Base-by-base conservation (phyloP, 2,329 filamentous ascomycete species). In the Talaromyces sp. region DNA sequence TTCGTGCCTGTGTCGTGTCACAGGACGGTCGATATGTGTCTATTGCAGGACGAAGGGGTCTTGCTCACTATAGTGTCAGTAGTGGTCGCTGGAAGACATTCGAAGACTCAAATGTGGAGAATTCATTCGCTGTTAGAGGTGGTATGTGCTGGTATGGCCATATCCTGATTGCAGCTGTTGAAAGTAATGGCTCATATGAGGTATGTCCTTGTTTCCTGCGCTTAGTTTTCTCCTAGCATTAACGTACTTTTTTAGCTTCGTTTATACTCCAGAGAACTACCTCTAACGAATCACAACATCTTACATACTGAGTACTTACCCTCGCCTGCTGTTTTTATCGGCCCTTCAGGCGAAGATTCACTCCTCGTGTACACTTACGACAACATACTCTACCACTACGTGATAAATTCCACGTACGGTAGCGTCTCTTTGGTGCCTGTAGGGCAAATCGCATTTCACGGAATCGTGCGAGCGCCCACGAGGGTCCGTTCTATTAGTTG, bases 101-200 rank as follows among this genome's bases (percentile, higher is more conserved):
- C 75, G 85, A 90, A 58, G 92, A 93, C 71, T 85, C 89, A 29
- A 87, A 85, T 34, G 86, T 89, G 73, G 95, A 98, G 77, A 93
- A 93, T 71, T 92, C 93, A 68, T 99, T 99, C 74, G 88, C 92
- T 27, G 92, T 99, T 15, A 85, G 93, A 68, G 95, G 95, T 58
- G 95, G 95, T 6, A 97, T 99, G 93, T 98, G 94, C 76, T 99
- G 95, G 95, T 93, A 96, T 75, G 93, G 96, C 70, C 94, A 99
- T 78, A 91, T 98, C 36, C 83, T 99, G 19, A 91, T 98, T 64
- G 93, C 93, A 45, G 93, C 94, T 3, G 89, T 97, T n/a, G 95
- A 99, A 77, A 89, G 88, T 63, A 91, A 91, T 70, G 86, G 89
- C 69, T 88, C 88, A 25, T 93, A 93, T 72, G 91, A 97, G 81